Percentiles rank a stretch among this genome's conserved stretches.
Evolutionary conservation across 2,329 filamentous ascomycete species (phyloP).

Genomic region (Aspergillus sp.): DNA sequence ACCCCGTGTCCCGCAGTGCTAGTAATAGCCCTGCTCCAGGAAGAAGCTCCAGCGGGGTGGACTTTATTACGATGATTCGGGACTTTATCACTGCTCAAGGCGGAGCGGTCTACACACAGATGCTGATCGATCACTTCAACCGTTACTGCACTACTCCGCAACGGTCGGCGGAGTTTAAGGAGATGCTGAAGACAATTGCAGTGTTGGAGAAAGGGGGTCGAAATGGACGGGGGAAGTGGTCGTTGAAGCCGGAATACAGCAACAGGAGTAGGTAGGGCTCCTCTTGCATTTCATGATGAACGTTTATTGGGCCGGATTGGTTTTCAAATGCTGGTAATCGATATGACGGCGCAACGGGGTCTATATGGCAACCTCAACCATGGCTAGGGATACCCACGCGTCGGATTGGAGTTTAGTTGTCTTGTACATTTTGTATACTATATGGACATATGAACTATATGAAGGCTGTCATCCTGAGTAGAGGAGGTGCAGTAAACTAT

Average conservation of each 20-base stretch:
- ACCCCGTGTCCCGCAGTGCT: constrained; percentile 19
- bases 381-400: background rate
- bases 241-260: constrained; percentile 56
- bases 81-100: constrained; percentile 76
- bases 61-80: constrained; percentile 71
- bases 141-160: constrained; percentile 67
- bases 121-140: constrained; percentile 88
- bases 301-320: too few relatives aligned
- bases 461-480: too few relatives aligned
- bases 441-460: too few relatives aligned
- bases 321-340: too few relatives aligned
- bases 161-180: constrained; percentile 76
- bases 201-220: constrained; percentile 58
- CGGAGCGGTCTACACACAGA: constrained; percentile 75
- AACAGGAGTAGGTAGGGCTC: constrained; percentile 4
- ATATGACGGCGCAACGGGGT: too few relatives aligned
- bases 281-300: too few relatives aligned
- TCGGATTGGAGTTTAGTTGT: background rate
- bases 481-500: too few relatives aligned
- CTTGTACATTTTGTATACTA: too few relatives aligned
- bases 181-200: constrained; percentile 74
- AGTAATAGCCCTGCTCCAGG: constrained; percentile 44
- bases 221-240: constrained; percentile 54
- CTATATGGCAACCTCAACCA: too few relatives aligned
- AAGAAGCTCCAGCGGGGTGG: constrained; percentile 48